A percentile compares a stretch with the other conserved stretches of the same genome.
phyloP scores from a whole-genome alignment of 371 early-diverging fungal species.

The Chytridiales sp. region DNA sequence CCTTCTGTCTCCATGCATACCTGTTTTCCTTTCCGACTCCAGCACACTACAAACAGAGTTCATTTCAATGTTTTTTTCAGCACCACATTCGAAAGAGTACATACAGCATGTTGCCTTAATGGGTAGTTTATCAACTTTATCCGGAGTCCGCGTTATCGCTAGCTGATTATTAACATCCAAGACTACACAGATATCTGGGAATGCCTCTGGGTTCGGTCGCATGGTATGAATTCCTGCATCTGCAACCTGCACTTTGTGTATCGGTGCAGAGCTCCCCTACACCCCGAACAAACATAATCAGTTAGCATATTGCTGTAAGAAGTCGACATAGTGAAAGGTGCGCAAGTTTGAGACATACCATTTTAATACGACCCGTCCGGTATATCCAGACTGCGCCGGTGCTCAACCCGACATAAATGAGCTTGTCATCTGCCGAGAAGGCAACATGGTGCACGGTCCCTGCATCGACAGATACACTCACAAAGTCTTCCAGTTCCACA shows the following conservation, averaged over 20 bases:
- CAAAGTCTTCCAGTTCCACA: constrained; percentile 2
- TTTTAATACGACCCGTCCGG: constrained; percentile 9
- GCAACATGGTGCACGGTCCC: constrained; percentile 26
- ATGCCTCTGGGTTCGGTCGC: constrained; percentile 37
- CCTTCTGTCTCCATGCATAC: too few relatives aligned
- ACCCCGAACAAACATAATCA: background rate
- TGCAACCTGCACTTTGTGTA: background rate
- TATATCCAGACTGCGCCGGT: constrained; percentile 22
- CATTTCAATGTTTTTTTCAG: background rate
- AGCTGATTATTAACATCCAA: constrained; percentile 19
- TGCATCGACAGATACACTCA: constrained; percentile 6
- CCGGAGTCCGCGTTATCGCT: constrained; percentile 10
- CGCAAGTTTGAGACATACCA: too few relatives aligned
- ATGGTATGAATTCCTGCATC: constrained; percentile 4
- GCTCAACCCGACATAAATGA: constrained; percentile 21
- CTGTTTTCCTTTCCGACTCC: constrained; percentile 51
- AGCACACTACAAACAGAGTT: constrained; percentile 25
- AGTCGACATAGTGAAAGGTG: too few relatives aligned
- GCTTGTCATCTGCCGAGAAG: constrained; percentile 28
- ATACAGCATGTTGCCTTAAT: constrained; percentile 8
- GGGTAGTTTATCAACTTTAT: background rate
- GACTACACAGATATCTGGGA: constrained; percentile 30
- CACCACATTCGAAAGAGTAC: constrained; percentile 9
- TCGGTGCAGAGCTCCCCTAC: constrained; percentile 3
- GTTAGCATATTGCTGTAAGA: too few relatives aligned